These are phyloP conservation scores for Articulospora tetracladia DNA, from an alignment of 495 filamentous ascomycete genomes.

Conservation along the genomic window DNA sequence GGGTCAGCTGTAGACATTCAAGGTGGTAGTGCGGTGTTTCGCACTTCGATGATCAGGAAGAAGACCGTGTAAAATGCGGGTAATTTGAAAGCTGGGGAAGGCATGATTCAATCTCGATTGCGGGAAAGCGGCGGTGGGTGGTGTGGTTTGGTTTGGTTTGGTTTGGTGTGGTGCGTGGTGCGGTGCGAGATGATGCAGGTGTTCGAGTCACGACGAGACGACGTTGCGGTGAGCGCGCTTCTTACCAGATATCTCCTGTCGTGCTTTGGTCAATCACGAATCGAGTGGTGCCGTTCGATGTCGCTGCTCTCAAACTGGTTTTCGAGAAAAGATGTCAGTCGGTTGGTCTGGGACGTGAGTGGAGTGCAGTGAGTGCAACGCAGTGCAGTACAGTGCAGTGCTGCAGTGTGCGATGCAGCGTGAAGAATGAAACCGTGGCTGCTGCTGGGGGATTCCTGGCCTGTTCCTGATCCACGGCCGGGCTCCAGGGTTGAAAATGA, in stretches of 20 bases:
- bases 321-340: neutral
- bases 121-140: neutral
- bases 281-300: too few species aligned
- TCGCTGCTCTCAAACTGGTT: neutral
- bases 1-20: neutral
- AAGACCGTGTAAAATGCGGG: slow-evolving; percentile 52
- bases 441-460: neutral
- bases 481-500: slow-evolving; percentile 9
- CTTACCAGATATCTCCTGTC: neutral
- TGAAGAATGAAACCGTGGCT: neutral
- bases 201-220: neutral
- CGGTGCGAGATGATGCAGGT: neutral
- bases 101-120: neutral
- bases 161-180: neutral
- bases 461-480: slow-evolving; percentile 10
- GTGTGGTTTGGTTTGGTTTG: neutral
- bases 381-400: too few species aligned
- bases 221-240: neutral
- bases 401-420: too few species aligned
- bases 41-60: slow-evolving; percentile 59
- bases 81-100: slow-evolving; percentile 24
- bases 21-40: neutral
- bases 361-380: too few species aligned
- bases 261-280: neutral
- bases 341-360: too few species aligned